phyloP scores from a whole-genome alignment of 2,329 filamentous ascomycete species.

The Blastomyces percursus region DNA sequence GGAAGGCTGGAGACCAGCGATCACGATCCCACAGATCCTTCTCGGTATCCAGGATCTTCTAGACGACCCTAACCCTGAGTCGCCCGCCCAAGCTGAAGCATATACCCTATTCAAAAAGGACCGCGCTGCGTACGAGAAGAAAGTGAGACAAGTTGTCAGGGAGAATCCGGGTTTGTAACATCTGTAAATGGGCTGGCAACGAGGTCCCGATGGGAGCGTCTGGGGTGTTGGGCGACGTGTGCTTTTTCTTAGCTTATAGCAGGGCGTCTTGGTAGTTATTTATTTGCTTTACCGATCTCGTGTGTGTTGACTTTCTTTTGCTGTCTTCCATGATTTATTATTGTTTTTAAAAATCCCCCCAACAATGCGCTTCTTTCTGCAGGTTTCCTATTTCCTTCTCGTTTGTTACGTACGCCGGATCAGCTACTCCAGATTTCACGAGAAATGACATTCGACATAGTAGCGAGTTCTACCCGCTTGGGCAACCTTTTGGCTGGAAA shows the following conservation, averaged over 20 bases:
- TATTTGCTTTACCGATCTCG: neutral
- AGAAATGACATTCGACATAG: neutral
- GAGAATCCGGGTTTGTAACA: conserved; percentile 69
- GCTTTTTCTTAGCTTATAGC: neutral
- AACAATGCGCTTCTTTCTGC: neutral
- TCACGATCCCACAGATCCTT: conserved; percentile 96
- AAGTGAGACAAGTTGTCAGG: conserved; percentile 73
- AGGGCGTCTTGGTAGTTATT: neutral
- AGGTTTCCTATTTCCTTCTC: neutral
- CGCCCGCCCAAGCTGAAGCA: conserved; percentile 89
- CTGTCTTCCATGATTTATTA: neutral
- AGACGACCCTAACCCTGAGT: conserved; percentile 93
- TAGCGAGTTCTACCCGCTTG: neutral
- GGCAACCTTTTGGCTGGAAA: neutral
- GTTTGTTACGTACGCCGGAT: neutral
- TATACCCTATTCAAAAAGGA: conserved; percentile 97
- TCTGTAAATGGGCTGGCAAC: neutral
- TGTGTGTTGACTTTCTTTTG: neutral
- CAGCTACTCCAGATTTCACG: neutral
- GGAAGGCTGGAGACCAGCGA: conserved; percentile 96
- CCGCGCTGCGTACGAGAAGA: conserved; percentile 71
- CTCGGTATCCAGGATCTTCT: conserved; percentile 92
- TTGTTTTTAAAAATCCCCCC: neutral
- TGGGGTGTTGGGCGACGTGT: neutral
- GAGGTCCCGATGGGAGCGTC: neutral